A percentile compares a stretch with the other conserved stretches of the same genome.
These are phyloP conservation scores for Nidula microcarpa DNA, from an alignment of 768 basidiomycete genomes.

Conservation along the genomic window DNA sequence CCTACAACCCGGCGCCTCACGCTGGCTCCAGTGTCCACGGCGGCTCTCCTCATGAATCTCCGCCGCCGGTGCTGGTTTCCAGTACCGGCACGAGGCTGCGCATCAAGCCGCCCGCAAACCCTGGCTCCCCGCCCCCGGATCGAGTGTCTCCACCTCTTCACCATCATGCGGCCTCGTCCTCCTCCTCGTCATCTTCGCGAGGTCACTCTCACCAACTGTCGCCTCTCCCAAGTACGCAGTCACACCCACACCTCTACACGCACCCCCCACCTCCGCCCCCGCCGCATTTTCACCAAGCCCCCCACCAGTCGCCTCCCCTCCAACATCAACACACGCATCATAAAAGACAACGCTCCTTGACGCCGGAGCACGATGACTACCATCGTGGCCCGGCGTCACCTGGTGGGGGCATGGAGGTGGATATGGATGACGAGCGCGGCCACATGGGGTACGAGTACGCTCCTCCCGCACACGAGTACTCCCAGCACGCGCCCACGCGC, in stretches of 20 bases:
- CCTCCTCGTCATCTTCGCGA: slow-evolving; percentile 2
- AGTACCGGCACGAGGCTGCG: slow-evolving; percentile 46
- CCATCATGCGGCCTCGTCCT: slow-evolving; percentile 9
- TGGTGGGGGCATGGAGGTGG: neutral
- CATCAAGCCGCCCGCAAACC: slow-evolving; percentile 33
- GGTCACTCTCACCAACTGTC: slow-evolving; percentile 5
- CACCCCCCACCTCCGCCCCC: slow-evolving; percentile 8
- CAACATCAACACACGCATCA: neutral
- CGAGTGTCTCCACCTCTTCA: slow-evolving; percentile 18
- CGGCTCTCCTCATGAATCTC: slow-evolving; percentile 18
- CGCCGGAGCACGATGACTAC: neutral
- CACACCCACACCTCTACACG: slow-evolving; percentile 5
- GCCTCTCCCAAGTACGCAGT: slow-evolving; percentile 1
- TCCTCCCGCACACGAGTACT: neutral
- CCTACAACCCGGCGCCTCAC: slow-evolving; percentile 3
- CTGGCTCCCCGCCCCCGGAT: slow-evolving; percentile 8
- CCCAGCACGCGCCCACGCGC: neutral
- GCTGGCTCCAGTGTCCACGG: neutral
- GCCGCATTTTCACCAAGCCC: slow-evolving; percentile 2
- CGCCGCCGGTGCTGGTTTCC: slow-evolving; percentile 35
- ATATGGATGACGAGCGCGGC: neutral
- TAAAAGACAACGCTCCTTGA: neutral
- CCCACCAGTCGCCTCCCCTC: slow-evolving; percentile 1
- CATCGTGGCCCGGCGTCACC: neutral
- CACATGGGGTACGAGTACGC: neutral